Conservation (phyloP, 805 yeast species). For the Jamesozyma piceae region DNA sequence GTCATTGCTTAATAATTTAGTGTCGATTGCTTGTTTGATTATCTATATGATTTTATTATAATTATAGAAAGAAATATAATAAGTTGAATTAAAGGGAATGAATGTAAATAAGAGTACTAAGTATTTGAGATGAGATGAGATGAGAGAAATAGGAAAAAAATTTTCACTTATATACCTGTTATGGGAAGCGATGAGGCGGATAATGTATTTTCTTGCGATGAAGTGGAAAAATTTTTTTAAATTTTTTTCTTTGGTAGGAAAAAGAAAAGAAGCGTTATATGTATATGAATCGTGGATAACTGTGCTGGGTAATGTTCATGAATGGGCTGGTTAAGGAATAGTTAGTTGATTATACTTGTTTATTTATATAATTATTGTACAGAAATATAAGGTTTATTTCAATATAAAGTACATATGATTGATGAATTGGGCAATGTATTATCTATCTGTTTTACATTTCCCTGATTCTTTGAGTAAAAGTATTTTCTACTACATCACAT, state of each 20-base stretch:
- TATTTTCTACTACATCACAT: constrained; percentile 76
- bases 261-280: no score
- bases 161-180: not conserved
- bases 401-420: not conserved
- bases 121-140: not conserved
- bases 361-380: no score
- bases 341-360: no score
- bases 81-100: no score
- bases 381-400: no score
- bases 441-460: constrained; percentile 24
- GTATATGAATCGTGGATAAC: no score
- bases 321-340: no score
- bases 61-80: no score
- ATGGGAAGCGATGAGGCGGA: not conserved
- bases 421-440: not conserved
- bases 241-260: not conserved
- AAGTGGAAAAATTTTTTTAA: not conserved
- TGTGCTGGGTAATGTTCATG: no score
- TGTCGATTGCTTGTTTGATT: no score
- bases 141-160: constrained; percentile 9
- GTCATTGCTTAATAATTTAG: constrained; percentile 22
- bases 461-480: constrained; percentile 59
- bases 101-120: not conserved
- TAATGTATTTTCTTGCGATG: not conserved
- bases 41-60: no score